Evolutionary conservation across 306 rosid genomes (phyloP).

Genomic region (Senna siamea): DNA sequence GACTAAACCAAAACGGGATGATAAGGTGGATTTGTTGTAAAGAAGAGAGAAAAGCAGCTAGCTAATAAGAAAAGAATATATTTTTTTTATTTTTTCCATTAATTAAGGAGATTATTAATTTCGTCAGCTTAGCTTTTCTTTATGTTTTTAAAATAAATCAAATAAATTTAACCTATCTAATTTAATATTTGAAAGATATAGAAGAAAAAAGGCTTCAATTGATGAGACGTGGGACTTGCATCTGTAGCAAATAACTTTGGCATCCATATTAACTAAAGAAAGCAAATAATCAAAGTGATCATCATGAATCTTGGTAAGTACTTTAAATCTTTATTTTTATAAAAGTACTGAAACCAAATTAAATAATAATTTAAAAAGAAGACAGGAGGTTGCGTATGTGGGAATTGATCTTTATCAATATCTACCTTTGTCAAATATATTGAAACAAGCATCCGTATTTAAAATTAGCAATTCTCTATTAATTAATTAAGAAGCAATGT

Average conservation of each 20-base stretch:
- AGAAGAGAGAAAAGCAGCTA: conserved; percentile 7
- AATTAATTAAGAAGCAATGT: too few species aligned
- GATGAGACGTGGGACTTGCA: conserved; percentile 45
- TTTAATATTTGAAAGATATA: background rate
- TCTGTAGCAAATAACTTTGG: background rate
- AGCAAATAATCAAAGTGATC: background rate
- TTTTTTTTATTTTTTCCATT: background rate
- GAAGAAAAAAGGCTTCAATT: conserved; percentile 27
- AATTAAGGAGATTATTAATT: background rate
- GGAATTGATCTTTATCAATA: background rate
- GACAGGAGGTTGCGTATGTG: background rate
- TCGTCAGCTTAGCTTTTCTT: background rate
- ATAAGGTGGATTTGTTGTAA: conserved; percentile 36
- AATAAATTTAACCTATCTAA: background rate
- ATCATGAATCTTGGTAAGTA: conserved; percentile 13
- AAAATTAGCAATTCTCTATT: background rate
- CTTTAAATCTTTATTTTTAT: conserved; percentile 17
- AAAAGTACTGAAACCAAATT: background rate
- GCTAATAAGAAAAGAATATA: background rate
- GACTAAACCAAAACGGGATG: conserved; percentile 21
- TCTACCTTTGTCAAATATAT: conserved; percentile 25
- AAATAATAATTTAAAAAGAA: background rate
- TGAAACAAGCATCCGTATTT: background rate
- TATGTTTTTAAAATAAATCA: background rate
- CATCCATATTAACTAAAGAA: background rate